Evolutionary conservation across 345 rosid genomes (phyloP), one percentile per base, ranked within the genome.

Genomic region (Capsella bursapastoris): DNA sequence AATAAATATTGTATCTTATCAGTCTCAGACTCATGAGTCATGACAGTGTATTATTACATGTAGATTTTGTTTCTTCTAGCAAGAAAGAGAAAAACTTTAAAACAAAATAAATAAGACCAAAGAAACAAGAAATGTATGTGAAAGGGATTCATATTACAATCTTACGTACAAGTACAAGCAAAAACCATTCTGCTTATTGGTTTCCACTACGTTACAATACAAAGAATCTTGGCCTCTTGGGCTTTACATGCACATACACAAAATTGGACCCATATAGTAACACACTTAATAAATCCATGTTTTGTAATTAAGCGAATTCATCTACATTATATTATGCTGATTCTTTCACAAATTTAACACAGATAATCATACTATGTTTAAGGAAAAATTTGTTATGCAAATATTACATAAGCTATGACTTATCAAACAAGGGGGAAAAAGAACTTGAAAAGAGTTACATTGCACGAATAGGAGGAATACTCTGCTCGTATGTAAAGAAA

Each of bases 401-500:
- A 34, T 5, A 34, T 34, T 34, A 34, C 37, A 34, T 34, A 7
- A 34, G 37, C 8, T 22, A 60, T 60, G 13, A 22, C 49, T 40
- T 60, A 22, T 2, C 11, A 18, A 59, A 38, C 60, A 13, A 2
- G 2, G 4, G 12, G 1, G 12, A 40, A 40, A 41, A 13, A 22
- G 25, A 22, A 1, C 37, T 34, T 34, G 2, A 34, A 34, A 44
- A 34, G 44, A 47, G 43, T 37, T 65, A 70, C 45, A 44, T 47
- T 45, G 66, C 61, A 52, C 12, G 35, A 64, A 27, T 28, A 41
- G 70, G 59, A 32, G 81, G 82, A 18, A 76, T 72, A 49, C 79
- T 68, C 56, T 79, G 83, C 47, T 82, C 81, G 27, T 41, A 15
- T 27, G 66, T 69, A 27, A 82, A 80, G 73, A 82, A 79, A 49